Conservation (phyloP, 2,329 filamentous ascomycete genomes). For the Cladosporium sp. region DNA sequence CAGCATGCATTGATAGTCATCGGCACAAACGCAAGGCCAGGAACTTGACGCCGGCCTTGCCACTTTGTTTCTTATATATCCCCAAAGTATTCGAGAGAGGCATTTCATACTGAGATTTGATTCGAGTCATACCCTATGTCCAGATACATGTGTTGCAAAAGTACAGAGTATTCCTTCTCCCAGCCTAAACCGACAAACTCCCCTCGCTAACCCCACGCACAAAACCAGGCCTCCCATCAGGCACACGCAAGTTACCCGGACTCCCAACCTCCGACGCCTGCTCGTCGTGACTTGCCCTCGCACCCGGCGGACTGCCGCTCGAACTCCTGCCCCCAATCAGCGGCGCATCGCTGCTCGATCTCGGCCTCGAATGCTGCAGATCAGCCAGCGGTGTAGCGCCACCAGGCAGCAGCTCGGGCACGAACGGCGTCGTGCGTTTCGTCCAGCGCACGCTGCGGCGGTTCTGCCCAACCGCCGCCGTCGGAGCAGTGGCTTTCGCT, state of each 20-base stretch:
- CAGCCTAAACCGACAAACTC: neutral
- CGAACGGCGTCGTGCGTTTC: neutral
- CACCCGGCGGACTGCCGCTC: neutral
- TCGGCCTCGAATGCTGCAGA: neutral
- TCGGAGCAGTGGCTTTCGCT: neutral
- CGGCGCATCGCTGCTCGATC: slow-evolving; percentile 6
- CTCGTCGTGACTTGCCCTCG: neutral
- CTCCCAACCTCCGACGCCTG: neutral
- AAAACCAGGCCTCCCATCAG: neutral
- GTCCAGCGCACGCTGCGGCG: slow-evolving; percentile 9
- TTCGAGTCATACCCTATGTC: no score
- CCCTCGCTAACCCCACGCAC: neutral
- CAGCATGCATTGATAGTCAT: no score
- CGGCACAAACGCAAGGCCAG: no score
- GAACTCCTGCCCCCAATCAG: neutral
- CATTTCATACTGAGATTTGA: no score
- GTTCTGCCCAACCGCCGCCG: neutral
- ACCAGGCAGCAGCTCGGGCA: neutral
- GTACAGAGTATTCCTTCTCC: no score
- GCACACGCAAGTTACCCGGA: neutral
- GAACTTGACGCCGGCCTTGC: no score
- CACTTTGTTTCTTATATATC: no score
- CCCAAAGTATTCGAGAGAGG: no score
- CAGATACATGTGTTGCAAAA: no score
- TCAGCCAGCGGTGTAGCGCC: neutral